Percentiles rank a stretch among this genome's conserved stretches.
Evolutionary conservation across 768 basidiomycete species (phyloP).

Genomic region (Mycena capillaripes): DNA sequence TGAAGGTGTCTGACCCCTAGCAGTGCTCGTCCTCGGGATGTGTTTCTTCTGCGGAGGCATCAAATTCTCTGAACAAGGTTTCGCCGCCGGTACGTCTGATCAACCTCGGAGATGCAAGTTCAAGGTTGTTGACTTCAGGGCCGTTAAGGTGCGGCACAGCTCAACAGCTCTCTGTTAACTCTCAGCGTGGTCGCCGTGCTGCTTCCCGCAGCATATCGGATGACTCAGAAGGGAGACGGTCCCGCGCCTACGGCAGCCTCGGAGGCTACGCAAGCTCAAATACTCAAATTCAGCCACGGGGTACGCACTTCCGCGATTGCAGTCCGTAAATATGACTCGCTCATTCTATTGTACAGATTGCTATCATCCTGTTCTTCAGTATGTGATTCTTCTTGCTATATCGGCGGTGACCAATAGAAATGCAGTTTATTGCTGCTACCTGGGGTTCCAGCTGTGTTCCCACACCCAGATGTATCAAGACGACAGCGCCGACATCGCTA

Average conservation of each 20-base stretch:
- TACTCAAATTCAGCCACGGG: conserved; percentile 67
- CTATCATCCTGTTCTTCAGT: conserved; percentile 72
- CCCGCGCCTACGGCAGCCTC: conserved; percentile 24
- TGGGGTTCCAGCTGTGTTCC: conserved; percentile 71
- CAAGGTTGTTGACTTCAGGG: not conserved
- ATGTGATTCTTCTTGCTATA: conserved; percentile 27
- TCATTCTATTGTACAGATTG: conserved; percentile 39
- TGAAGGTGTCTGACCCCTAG: not conserved
- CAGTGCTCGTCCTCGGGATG: conserved; percentile 76
- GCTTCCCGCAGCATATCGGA: conserved; percentile 70
- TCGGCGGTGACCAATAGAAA: not conserved
- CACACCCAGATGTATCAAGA: conserved; percentile 66
- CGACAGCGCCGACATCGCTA: conserved; percentile 42
- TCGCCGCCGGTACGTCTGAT: conserved; percentile 60
- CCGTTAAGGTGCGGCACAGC: conserved; percentile 52
- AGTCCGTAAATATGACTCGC: not conserved
- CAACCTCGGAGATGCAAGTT: not conserved
- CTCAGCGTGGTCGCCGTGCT: conserved; percentile 67
- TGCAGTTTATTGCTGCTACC: conserved; percentile 66
- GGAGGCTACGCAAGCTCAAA: conserved; percentile 26
- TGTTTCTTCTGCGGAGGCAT: conserved; percentile 75
- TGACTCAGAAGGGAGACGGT: conserved; percentile 40
- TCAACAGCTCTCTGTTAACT: conserved; percentile 68
- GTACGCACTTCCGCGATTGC: conserved; percentile 31
- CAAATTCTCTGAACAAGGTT: conserved; percentile 69